Evolutionary conservation across 495 filamentous ascomycete genomes (phyloP).

Genomic region (Aspergillus taichungensis): DNA sequence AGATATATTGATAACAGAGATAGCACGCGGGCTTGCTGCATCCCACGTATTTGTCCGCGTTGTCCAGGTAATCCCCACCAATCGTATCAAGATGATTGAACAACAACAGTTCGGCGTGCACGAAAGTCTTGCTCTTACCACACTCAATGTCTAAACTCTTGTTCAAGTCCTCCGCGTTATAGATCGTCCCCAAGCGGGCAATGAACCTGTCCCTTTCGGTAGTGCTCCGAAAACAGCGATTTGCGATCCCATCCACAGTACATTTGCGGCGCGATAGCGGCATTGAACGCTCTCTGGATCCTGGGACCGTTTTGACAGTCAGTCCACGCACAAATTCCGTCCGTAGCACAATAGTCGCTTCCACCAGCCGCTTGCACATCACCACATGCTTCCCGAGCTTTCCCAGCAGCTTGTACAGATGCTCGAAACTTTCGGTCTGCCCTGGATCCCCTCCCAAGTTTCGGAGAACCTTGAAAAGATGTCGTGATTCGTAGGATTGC

Average conservation of each 20-base stretch:
- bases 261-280: background rate
- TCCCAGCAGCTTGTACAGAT: slow-evolving; percentile 1
- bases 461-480: background rate
- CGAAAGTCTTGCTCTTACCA: slow-evolving; percentile 3
- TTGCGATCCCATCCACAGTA: background rate
- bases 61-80: slow-evolving; percentile 6
- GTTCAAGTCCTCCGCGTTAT: background rate
- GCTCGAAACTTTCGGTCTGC: background rate
- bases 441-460: background rate
- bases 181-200: background rate
- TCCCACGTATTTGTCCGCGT: slow-evolving; percentile 16
- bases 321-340: background rate
- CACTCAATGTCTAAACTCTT: no score
- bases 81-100: slow-evolving; percentile 7
- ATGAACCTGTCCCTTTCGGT: background rate
- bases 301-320: background rate
- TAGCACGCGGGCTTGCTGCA: slow-evolving; percentile 25
- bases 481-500: background rate
- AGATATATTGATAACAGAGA: slow-evolving; percentile 20
- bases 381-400: slow-evolving; percentile 4
- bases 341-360: background rate
- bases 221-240: background rate
- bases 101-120: slow-evolving; percentile 8
- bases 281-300: background rate
- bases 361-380: background rate